phyloP scores from a whole-genome alignment of 192 early-diverging fungal species.

The Gaertneriomyces sp. region DNA sequence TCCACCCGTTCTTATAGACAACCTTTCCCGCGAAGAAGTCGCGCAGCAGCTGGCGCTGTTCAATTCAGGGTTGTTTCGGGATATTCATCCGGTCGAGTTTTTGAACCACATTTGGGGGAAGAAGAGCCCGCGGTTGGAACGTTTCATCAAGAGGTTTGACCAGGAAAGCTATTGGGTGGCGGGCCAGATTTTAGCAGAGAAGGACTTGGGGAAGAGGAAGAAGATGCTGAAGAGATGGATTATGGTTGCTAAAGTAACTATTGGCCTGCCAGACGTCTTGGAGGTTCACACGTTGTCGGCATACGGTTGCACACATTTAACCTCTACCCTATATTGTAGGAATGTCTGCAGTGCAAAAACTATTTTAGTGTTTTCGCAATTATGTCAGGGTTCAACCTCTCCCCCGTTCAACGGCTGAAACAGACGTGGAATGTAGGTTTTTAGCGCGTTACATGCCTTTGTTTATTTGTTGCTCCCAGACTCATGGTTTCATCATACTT shows the following conservation, averaged over 20 bases:
- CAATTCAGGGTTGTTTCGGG: constrained; percentile 47
- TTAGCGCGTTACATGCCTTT: neutral
- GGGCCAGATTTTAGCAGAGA: constrained; percentile 44
- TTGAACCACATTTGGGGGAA: constrained; percentile 52
- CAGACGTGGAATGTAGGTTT: constrained; percentile 55
- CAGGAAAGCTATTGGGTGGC: constrained; percentile 59
- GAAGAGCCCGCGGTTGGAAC: constrained; percentile 41
- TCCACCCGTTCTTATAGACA: neutral
- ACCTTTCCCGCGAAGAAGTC: constrained; percentile 38
- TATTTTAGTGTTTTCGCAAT: constrained; percentile 56
- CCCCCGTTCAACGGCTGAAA: constrained; percentile 52
- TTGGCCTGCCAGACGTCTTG: too few species aligned
- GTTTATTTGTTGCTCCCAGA: neutral
- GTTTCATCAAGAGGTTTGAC: constrained; percentile 54
- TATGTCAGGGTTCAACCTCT: constrained; percentile 49
- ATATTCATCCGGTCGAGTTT: constrained; percentile 57
- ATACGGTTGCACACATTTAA: too few species aligned
- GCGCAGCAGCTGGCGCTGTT: constrained; percentile 49
- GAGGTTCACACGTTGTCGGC: too few species aligned
- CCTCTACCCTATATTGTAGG: neutral
- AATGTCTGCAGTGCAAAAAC: constrained; percentile 37
- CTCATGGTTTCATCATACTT: neutral
- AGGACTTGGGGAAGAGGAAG: constrained; percentile 44
- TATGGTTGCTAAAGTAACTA: constrained; percentile 32
- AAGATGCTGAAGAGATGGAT: constrained; percentile 46